Evolutionary conservation across 2,329 filamentous ascomycete genomes (phyloP).

Genomic region (Aspergillus brunneoviolaceus): DNA sequence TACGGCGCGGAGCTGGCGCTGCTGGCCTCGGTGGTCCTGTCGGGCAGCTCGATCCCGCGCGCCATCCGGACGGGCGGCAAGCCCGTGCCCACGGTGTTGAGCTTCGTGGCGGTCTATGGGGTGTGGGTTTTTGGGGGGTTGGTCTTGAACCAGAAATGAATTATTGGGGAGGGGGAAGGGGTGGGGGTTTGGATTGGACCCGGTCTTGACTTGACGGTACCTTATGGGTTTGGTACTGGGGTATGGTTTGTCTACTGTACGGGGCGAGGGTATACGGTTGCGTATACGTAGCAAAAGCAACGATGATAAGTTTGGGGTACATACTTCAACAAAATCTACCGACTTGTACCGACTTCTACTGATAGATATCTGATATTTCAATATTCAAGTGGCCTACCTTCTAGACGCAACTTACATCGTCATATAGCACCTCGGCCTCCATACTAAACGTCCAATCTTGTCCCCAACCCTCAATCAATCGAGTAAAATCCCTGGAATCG

Average conservation of each 20-base stretch:
- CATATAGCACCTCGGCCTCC: too few relatives aligned
- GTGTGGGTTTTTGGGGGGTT: slow-evolving; percentile 76
- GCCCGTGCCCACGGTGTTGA: slow-evolving; percentile 78
- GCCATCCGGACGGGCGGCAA: slow-evolving; percentile 75
- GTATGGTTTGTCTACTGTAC: too few relatives aligned
- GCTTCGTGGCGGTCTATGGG: slow-evolving; percentile 75
- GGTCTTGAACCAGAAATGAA: slow-evolving; percentile 37
- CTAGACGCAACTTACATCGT: slow-evolving; percentile 10
- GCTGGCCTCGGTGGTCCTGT: slow-evolving; percentile 81
- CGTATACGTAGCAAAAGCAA: too few relatives aligned
- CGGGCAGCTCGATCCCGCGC: slow-evolving; percentile 78
- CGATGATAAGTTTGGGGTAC: too few relatives aligned
- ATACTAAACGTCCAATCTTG: too few relatives aligned
- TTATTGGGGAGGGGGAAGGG: not conserved
- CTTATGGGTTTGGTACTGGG: too few relatives aligned
- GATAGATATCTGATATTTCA: not conserved
- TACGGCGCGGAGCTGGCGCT: slow-evolving; percentile 90
- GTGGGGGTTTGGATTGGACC: not conserved
- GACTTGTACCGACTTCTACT: too few relatives aligned
- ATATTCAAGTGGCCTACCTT: slow-evolving; percentile 12
- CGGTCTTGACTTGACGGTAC: too few relatives aligned
- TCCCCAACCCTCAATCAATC: not conserved
- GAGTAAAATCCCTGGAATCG: slow-evolving; percentile 6
- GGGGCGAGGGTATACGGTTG: too few relatives aligned
- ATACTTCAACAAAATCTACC: too few relatives aligned